phyloP scores from a whole-genome alignment of 2,329 filamentous ascomycete species.

The Epichloe typhina region DNA sequence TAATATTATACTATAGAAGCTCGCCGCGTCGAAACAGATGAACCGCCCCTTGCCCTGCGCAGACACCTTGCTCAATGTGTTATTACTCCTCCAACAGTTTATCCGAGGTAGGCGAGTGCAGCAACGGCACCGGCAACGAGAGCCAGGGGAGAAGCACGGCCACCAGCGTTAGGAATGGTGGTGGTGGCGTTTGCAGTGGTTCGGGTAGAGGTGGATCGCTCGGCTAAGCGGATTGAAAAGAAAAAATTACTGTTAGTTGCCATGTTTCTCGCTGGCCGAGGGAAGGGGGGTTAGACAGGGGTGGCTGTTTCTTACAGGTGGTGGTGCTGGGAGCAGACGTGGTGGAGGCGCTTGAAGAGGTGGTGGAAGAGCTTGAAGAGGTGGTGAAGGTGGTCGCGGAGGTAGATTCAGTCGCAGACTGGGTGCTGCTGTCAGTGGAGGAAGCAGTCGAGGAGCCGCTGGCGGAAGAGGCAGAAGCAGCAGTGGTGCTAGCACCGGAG shows the following conservation, averaged over 20 bases:
- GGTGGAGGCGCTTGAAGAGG: not conserved
- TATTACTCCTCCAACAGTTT: not conserved
- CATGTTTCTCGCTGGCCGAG: not conserved
- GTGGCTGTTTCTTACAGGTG: constrained; percentile 2
- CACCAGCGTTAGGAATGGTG: constrained; percentile 18
- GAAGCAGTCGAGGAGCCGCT: constrained; percentile 5
- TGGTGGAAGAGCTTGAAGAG: not conserved
- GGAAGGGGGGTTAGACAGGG: not conserved
- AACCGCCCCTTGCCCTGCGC: not conserved
- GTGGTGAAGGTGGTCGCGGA: constrained; percentile 2
- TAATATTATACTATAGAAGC: not conserved
- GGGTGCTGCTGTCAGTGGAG: constrained; percentile 4
- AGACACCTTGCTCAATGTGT: not conserved
- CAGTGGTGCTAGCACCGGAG: constrained; percentile 3
- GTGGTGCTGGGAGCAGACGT: constrained; percentile 7
- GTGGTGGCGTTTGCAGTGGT: constrained; percentile 6
- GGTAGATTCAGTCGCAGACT: constrained; percentile 4
- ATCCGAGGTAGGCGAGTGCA: constrained; percentile 21
- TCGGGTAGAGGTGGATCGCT: not conserved
- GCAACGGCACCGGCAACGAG: constrained; percentile 21
- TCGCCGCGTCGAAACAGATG: not conserved
- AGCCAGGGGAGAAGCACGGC: constrained; percentile 17
- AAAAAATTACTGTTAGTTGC: not conserved
- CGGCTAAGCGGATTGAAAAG: not conserved
- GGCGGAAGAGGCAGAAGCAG: constrained; percentile 4